Evolutionary conservation across 441 rosid genomes (phyloP).

Genomic region (Gossypium trilobum): DNA sequence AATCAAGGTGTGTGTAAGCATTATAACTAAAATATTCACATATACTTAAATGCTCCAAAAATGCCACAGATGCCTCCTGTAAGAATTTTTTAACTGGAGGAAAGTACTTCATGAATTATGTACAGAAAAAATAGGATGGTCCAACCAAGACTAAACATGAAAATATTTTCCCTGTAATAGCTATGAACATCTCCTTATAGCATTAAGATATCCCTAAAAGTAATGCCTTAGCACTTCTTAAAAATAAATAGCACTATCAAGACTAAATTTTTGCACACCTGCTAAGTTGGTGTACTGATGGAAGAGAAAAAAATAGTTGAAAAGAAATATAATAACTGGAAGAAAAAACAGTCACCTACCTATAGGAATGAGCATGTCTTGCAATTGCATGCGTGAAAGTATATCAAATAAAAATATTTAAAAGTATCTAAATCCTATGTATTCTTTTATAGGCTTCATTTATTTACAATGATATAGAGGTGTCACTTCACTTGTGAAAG

Average conservation of each 20-base stretch:
- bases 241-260: not conserved
- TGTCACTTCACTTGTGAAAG: not conserved
- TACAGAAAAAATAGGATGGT: not conserved
- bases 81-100: not conserved
- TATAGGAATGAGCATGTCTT: not conserved
- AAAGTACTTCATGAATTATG: not conserved
- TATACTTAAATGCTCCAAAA: not conserved
- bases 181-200: not conserved
- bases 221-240: not conserved
- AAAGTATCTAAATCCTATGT: not conserved
- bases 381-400: not conserved
- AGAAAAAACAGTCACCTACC: not conserved
- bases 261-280: not conserved
- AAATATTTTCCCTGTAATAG: not conserved
- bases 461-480: not conserved
- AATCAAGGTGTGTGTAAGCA: not conserved
- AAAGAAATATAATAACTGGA: not conserved
- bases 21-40: not conserved
- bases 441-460: not conserved
- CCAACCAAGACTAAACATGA: not conserved
- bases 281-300: not conserved
- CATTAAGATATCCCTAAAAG: not conserved
- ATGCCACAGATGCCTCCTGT: not conserved
- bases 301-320: not conserved
- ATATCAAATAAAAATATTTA: not conserved